Base-by-base conservation (phyloP, 2,329 filamentous ascomycete species). In the Paraphoma sp. region DNA sequence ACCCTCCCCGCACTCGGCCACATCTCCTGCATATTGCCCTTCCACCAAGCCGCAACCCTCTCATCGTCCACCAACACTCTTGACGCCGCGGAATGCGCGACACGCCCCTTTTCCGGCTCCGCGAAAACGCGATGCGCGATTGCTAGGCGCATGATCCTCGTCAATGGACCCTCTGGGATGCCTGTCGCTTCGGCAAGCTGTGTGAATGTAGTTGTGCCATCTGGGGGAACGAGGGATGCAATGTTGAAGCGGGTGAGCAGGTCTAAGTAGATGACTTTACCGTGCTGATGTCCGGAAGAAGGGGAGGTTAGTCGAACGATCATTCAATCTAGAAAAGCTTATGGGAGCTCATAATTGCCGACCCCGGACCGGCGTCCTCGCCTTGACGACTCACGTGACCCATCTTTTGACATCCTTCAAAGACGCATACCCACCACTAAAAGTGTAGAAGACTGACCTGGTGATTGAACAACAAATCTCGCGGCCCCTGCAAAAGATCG, bases 41-140 rank as follows among this genome's bases (percentile, higher is more conserved):
- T 48, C 40, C 48, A 47, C 44, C 36, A 54, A 12, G 43, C 48
- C 42, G 43, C 23, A 11, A 51, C 36, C 8, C 42, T 29, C 36
- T 17, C 28, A 31, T 57, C 45, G 17, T 48, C 41, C 8, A 23
- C 30, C 12, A 58, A 42, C 46, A 48, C 33, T 41, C 51, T 36
- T 1, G 48, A 54, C 10, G 48, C 51, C 17, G 43, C 59, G 10
- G 59, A 64, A 46, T 65, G 61, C 6, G 51, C 44, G 31, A 65
- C 45, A 4, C 56, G 23, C 1, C 63, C 60, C 4, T 47, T 51
- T 4, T 18, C 49, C 17, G 46, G 48, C 44, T 65, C 63, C 46
- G 42, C 40, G 41, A 64, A 65, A 28, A 65, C 48, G 12, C 60
- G 51, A 48, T 58, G 46, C 17, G 62, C 58, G 6, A 63, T 45